Percentiles rank a stretch among this genome's conserved stretches.
These are phyloP conservation scores for Candida stauntonica DNA, from an alignment of 805 yeast genomes.

Conservation along the genomic window DNA sequence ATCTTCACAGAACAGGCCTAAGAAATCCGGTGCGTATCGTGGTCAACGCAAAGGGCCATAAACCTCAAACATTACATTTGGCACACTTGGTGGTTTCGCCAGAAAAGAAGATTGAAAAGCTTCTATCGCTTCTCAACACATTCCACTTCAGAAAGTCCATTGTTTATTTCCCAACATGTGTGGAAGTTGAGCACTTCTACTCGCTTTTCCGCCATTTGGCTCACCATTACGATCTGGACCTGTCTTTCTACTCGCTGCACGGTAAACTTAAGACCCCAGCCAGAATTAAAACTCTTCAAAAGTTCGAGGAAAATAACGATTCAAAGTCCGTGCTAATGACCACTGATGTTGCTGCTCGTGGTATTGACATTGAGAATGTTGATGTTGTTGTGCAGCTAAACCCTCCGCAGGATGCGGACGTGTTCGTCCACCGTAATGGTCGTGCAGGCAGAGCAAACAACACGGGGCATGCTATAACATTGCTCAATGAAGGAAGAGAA, in stretches of 20 bases:
- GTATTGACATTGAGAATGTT: constrained; percentile 92
- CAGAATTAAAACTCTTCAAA: constrained; percentile 64
- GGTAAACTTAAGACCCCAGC: constrained; percentile 86
- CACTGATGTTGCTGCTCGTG: constrained; percentile 98
- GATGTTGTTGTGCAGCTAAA: constrained; percentile 92
- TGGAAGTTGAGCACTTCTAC: constrained; percentile 74
- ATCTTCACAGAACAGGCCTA: constrained; percentile 82
- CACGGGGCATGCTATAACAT: constrained; percentile 71
- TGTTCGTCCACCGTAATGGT: constrained; percentile 91
- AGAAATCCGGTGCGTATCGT: constrained; percentile 86
- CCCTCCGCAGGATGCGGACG: constrained; percentile 90
- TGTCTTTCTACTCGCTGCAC: constrained; percentile 69
- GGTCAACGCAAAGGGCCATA: constrained; percentile 53
- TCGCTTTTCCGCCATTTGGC: constrained; percentile 43
- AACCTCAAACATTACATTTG: constrained; percentile 63
- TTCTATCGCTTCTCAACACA: constrained; percentile 49
- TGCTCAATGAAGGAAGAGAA: constrained; percentile 73
- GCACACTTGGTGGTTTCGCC: constrained; percentile 59
- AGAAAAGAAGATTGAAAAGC: constrained; percentile 51
- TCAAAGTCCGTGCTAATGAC: constrained; percentile 68
- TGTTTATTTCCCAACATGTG: constrained; percentile 90
- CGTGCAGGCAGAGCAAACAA: constrained; percentile 92
- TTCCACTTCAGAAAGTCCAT: constrained; percentile 72
- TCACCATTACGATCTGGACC: constrained; percentile 25
- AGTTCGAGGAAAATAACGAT: constrained; percentile 37